These are phyloP conservation scores for Ensete ventricosum DNA, from an alignment of 176 grass and related monocot species.

Conservation along the genomic window DNA sequence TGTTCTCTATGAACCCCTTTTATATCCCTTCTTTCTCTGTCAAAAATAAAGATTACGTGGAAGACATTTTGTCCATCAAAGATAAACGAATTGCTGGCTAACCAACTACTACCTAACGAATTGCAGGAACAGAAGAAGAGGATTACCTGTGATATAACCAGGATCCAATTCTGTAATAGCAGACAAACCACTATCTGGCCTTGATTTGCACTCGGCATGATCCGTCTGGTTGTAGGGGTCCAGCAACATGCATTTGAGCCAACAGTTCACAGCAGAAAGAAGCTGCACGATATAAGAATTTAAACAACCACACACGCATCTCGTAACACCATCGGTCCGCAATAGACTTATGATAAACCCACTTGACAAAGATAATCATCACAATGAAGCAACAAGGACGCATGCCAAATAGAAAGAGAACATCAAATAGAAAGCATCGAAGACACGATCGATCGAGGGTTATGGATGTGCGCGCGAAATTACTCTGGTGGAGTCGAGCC, in stretches of 20 bases:
- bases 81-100: not conserved
- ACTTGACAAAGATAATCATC: not conserved
- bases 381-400: not conserved
- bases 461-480: not conserved
- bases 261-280: conserved; percentile 91
- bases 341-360: not conserved
- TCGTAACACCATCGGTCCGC: not conserved
- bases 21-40: not conserved
- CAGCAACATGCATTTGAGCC: conserved; percentile 95
- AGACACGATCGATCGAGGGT: not conserved
- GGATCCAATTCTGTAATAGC: conserved; percentile 95
- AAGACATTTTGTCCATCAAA: not conserved
- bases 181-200: conserved; percentile 86
- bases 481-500: conserved; percentile 87
- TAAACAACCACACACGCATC: not conserved
- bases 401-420: not conserved
- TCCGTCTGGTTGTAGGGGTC: conserved; percentile 90
- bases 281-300: conserved; percentile 37
- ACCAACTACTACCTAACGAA: not conserved
- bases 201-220: conserved; percentile 88
- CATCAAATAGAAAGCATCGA: not conserved
- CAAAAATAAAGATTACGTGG: not conserved
- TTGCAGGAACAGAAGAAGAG: not conserved
- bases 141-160: conserved; percentile 90
- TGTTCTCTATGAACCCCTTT: too few relatives aligned